Evolutionary conservation across 257 asterid species (phyloP), one percentile per base, ranked within the genome.

Genomic region (Scutellaria baicalensis): DNA sequence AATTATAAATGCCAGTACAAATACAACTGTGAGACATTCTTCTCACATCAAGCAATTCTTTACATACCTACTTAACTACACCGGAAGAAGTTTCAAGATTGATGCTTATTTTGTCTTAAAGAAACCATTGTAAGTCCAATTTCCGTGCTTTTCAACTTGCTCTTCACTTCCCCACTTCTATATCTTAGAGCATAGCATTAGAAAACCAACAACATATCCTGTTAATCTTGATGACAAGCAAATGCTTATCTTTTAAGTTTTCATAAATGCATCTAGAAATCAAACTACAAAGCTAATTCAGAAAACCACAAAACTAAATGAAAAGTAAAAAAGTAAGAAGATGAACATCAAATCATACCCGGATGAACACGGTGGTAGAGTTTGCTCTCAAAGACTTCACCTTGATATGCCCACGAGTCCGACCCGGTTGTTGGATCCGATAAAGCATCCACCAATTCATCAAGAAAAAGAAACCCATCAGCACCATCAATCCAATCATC

Each of bases 391-490:
- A 77, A 64, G 78, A 65, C 77, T 79, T 78, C 66, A 91, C 70
- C 82, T 82, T 75, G 60, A 88, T 47, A 66, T 61, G 81, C 55
- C 79, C 56, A 12, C 36, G 68, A 8, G 54, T 50, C 70, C 75
- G 80, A 66, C 83, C 85, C 64, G 90, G 64, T 9, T 83, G 84
- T 33, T 83, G 93, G 82, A 91, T 88, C 89, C 95, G 84, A 21
- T 75, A 83, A 73, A 94, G 77, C 89, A 91, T 89, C 96, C 93
- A 94, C 88, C 92, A 84, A 72, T 94, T 86, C 75, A 82, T 66
- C 11, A 69, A 13, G 61, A 94, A 76, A 72, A 91, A 83, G 6
- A 73, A 39, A 0, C 76, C 84, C 42, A 91, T 18, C 68, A 89
- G 62, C 42, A 77, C 20, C 42, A 63, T 77, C 87, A 89, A 64